Conservation (phyloP, 73 alveolate species). For the Blepharisma japonicum region DNA sequence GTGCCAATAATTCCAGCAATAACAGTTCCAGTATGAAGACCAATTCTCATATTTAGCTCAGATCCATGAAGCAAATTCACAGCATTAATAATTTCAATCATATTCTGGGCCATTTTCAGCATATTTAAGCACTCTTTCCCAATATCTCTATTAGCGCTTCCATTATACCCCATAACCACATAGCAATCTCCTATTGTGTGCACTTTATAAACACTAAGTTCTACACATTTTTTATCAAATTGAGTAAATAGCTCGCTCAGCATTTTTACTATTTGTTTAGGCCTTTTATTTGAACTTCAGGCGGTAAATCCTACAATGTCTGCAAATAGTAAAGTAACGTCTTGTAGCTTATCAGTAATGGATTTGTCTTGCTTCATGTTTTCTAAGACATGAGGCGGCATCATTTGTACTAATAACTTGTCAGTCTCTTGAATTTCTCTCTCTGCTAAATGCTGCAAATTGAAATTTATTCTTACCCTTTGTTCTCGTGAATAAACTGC, state of each 20-base stretch:
- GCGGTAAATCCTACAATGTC: constrained; percentile 84
- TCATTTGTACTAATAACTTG: constrained; percentile 7
- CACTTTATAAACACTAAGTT: constrained; percentile 86
- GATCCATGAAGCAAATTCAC: constrained; percentile 57
- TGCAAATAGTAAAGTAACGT: constrained; percentile 91
- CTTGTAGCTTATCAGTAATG: constrained; percentile 74
- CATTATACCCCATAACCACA: constrained; percentile 92
- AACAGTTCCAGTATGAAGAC: constrained; percentile 77
- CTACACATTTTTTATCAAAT: constrained; percentile 89
- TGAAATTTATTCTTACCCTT: background rate
- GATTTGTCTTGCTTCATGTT: constrained; percentile 34
- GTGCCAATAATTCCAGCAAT: constrained; percentile 60
- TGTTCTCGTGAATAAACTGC: constrained; percentile 7
- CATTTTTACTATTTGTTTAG: constrained; percentile 89
- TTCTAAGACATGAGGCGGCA: constrained; percentile 44
- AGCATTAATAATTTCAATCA: constrained; percentile 92
- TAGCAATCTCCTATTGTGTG: constrained; percentile 98
- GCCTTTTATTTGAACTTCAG: constrained; percentile 74
- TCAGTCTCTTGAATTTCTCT: constrained; percentile 8
- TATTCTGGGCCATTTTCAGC: constrained; percentile 85
- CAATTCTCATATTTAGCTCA: constrained; percentile 86
- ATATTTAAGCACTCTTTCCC: constrained; percentile 91
- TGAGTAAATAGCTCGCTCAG: constrained; percentile 83
- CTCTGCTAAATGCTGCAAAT: background rate
- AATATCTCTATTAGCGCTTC: constrained; percentile 79